Evolutionary conservation across 768 basidiomycete species (phyloP), one percentile per base, ranked within the genome.

Genomic region (Pisolithus sp.): DNA sequence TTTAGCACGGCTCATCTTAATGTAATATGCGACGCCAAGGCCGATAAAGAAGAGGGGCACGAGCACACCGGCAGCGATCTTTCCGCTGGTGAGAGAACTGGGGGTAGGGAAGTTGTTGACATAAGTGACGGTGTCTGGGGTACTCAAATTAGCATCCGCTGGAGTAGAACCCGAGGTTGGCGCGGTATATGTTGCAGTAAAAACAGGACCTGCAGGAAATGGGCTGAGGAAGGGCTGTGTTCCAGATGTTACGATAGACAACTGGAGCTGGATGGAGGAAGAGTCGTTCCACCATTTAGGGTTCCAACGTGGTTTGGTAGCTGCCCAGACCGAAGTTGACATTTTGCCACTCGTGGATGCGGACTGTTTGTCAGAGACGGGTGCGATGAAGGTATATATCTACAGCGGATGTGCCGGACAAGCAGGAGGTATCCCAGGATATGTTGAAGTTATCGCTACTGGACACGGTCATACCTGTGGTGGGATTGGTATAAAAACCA

Each of bases 311-410:
- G 2, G 79, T 70, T 40, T 72, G 63, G 62, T 81, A 82, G 36
- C 65, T 68, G 23, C 83, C 86, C 4, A 69, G 12, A 5, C 70
- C 57, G 59, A 69, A 79, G 45, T 72, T 67, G 49, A 89, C 75
- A 30, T 66, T 66, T 39, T 75, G 54, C 82, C 83, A 91, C 38
- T 74, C 67, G 51, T 88, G 79, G 43, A 87, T 68, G 44, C 71
- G 74, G n/a, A 4, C 78, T 67, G 36, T 51, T 63, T 30, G 57
- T 50, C 2, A 71, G 61, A 28, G 66, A 61, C 0, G 83, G n/a
- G 80, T 0, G 80, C 79, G 57, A 78, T 78, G 48, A 90, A n/a
- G 78, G 57, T 83, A 82, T 61, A 91, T 84, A 68, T 89, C 86
- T 62, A 85, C 72, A 36, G 72, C 70, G 1, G 60, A 53, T 23